phyloP scores from a whole-genome alignment of 2,329 filamentous ascomycete genomes.

The Venturia carpophila region DNA sequence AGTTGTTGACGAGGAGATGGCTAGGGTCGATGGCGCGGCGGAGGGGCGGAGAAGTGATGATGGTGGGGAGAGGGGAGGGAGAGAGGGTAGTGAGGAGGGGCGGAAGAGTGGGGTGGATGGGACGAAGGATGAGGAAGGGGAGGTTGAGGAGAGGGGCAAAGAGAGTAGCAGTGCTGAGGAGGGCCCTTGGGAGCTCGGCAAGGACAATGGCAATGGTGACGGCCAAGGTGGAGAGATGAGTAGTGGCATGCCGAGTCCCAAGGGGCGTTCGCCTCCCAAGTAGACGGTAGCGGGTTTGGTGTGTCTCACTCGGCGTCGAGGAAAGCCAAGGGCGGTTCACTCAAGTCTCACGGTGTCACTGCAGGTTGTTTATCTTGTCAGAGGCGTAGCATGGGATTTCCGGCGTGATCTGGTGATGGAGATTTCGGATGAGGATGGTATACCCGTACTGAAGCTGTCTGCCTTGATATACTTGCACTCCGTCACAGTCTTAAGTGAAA shows the following conservation, averaged over 20 bases:
- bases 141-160: background rate
- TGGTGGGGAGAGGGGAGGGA: background rate
- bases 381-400: too few relatives aligned
- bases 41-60: background rate
- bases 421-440: too few relatives aligned
- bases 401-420: too few relatives aligned
- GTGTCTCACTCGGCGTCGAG: background rate
- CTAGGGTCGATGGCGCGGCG: conserved; percentile 6
- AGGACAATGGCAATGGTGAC: background rate
- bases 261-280: background rate
- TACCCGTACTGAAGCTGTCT: too few relatives aligned
- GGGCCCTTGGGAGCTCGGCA: background rate
- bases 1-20: conserved; percentile 15
- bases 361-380: too few relatives aligned
- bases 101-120: background rate
- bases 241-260: background rate
- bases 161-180: background rate
- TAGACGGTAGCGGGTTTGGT: background rate
- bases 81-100: background rate
- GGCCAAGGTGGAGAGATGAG: background rate
- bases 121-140: background rate
- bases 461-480: too few relatives aligned
- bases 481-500: too few relatives aligned
- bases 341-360: too few relatives aligned
- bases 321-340: background rate